phyloP scores from a whole-genome alignment of 345 rosid species.

The Sapria himalayana region DNA sequence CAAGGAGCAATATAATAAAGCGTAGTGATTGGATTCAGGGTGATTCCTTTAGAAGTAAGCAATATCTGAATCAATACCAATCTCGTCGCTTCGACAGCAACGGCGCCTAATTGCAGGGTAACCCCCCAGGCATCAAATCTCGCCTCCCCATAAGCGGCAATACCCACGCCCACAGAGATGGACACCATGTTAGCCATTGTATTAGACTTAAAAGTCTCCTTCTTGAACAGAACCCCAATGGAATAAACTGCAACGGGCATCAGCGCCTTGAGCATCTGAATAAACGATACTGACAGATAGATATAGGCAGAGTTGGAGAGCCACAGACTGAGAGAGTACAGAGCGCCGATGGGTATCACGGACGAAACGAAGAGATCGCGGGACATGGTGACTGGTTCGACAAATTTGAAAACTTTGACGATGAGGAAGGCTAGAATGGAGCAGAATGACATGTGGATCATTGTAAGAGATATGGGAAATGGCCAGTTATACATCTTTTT shows the following conservation, averaged over 20 bases:
- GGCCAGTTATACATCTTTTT: constrained; percentile 98
- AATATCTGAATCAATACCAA: constrained; percentile 82
- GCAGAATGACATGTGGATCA: constrained; percentile 98
- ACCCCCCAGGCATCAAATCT: constrained; percentile 87
- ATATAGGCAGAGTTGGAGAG: constrained; percentile 95
- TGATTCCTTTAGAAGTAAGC: constrained; percentile 69
- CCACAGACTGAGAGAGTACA: constrained; percentile 82
- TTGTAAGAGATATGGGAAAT: constrained; percentile 82
- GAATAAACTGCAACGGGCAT: constrained; percentile 98
- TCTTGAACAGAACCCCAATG: constrained; percentile 52
- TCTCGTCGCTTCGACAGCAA: constrained; percentile 80
- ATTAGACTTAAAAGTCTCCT: constrained; percentile 42
- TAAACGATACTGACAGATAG: constrained; percentile 83
- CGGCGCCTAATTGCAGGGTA: constrained; percentile 68
- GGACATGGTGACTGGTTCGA: constrained; percentile 78
- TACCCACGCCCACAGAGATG: constrained; percentile 73
- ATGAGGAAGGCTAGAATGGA: constrained; percentile 63
- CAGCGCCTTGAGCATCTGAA: constrained; percentile 90
- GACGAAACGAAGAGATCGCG: constrained; percentile 61
- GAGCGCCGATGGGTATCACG: constrained; percentile 82
- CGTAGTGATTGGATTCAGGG: constrained; percentile 66
- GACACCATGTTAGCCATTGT: constrained; percentile 85
- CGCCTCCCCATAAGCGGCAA: constrained; percentile 92
- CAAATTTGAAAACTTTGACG: constrained; percentile 76
- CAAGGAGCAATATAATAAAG: constrained; percentile 79